Base-by-base conservation (phyloP, 2,329 filamentous ascomycete species). In the Botrytis aclada region DNA sequence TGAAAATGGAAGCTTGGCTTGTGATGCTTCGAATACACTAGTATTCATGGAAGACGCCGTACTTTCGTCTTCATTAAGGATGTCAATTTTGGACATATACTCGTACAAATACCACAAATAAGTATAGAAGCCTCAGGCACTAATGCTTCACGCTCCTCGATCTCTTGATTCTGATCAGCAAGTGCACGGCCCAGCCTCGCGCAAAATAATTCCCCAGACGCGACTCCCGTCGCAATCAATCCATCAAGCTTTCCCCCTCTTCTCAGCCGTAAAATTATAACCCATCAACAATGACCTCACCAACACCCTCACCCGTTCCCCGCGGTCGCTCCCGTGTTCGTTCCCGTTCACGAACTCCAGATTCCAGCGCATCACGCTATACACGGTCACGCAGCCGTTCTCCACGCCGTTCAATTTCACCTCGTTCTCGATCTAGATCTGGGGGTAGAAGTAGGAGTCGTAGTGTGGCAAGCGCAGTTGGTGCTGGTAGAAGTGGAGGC, bases 361-460 rank as follows among this genome's bases (percentile, higher is more conserved):
- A 77, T 69, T 80, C 79, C 14, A 76, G 80, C 66, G 74, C 70
- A 65, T 77, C 75, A 20, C 75, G 73, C 69, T 72, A 71, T 54
- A 74, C 76, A 56, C 74, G 77, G 63, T 32, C 72, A 77, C 73
- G 78, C 79, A 39, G 25, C 66, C 45, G 80, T 77, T 14, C 76
- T 76, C 74, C 76, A 45, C 77, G 78, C 61, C 79, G 80, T 64
- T 78, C 78, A 16, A 76, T 80, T 58, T 79, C 80, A 5, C 80
- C 79, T 47, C 77, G 79, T 45, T 79, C 78, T 29, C 18, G 78
- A 76, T 73, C 78, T 74, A 56, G 78, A 75, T 62, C 77, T 76
- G n/a, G 71, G 76, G 71, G 77, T 71, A 78, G 76, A 73, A 80
- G 76, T 73, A 75, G 77, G 41, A 78, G 74, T 74, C 78, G 77